These are phyloP conservation scores for Russula sp. DNA, from an alignment of 768 basidiomycete species.

Conservation along the genomic window DNA sequence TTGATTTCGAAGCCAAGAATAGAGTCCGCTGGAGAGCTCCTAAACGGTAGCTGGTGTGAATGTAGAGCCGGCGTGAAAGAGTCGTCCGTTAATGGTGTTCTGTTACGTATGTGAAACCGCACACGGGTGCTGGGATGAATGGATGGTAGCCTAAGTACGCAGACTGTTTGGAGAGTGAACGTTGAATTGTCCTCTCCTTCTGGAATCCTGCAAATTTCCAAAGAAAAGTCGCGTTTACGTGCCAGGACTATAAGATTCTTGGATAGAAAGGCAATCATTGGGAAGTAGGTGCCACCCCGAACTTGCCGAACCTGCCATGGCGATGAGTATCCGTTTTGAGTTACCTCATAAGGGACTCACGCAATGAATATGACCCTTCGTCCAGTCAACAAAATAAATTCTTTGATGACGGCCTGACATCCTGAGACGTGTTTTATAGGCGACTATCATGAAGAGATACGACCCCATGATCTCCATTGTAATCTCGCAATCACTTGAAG, in stretches of 20 bases:
- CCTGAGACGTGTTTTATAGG: conserved; percentile 9
- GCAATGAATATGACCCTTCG: conserved; percentile 1
- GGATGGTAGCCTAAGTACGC: conserved; percentile 8
- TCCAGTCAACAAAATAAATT: conserved; percentile 16
- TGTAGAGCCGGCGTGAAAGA: not conserved
- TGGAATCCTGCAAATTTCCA: conserved; percentile 16
- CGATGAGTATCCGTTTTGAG: not conserved
- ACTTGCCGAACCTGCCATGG: conserved; percentile 10
- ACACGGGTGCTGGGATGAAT: conserved; percentile 11
- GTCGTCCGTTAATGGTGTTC: conserved; percentile 4
- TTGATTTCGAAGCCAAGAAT: conserved; percentile 16
- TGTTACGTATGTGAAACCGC: conserved; percentile 7
- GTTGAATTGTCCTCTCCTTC: not conserved
- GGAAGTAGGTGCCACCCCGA: conserved; percentile 15
- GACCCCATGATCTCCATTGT: conserved; percentile 16
- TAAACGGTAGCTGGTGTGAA: conserved; percentile 12
- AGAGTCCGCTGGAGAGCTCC: conserved; percentile 9
- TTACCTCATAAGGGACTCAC: conserved; percentile 1
- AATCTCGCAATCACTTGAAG: conserved; percentile 11
- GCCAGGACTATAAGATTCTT: conserved; percentile 15
- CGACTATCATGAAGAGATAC: conserved; percentile 12
- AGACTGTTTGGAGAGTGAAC: conserved; percentile 6
- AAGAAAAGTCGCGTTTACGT: conserved; percentile 14
- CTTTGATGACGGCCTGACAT: conserved; percentile 8
- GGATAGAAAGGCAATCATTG: conserved; percentile 12